Evolutionary conservation across 768 basidiomycete genomes (phyloP), one percentile per base, ranked within the genome.

Genomic region (Xerocomellus amylosporus): DNA sequence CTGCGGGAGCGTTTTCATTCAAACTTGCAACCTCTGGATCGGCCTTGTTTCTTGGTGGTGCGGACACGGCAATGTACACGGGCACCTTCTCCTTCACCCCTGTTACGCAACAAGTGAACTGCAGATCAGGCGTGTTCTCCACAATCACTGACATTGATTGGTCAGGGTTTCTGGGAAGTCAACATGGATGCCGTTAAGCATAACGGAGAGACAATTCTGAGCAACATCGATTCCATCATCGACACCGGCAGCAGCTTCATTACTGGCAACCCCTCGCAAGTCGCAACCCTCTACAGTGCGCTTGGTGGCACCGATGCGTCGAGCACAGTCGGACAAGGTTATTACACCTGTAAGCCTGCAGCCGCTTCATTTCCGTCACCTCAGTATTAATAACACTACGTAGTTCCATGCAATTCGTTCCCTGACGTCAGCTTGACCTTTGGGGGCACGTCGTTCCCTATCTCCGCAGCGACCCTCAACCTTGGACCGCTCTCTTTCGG

Each of bases 1-100:
- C 68, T 8, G 54, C 68, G 8, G 49, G 74, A 22, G 67, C 69
- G 45, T 82, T 83, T 60, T 72, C 75, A 13, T 78, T 84, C 64
- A 80, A 79, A 61, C 65, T 83, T 8, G 64, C 78, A 12, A 19
- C 61, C 8, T 50, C 60, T 14, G 74, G 73, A 5, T 70, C 75
- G 2, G 79, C 81, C 66, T 70, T 85, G 15, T 77, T 73, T 61
- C 56, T 86, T 22, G 84, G 84, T 39, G 84, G 83, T 43, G 67
- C 69, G 10, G 73, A 86, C 64, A 42, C 54, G 3, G 54, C 60
- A 1, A 66, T 76, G 51, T 82, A 77, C 67, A 76, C 71, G 5
- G 82, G 82, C 9, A 45, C 50, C 6, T 73, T 85, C 67, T 71
- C 72, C 7, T 75, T 73, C n/a, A 20, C 47, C 14, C 44, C 50